Evolutionary conservation across 495 filamentous ascomycete genomes (phyloP), one percentile per base, ranked within the genome.

Genomic region (Penicillium maclennaniae): DNA sequence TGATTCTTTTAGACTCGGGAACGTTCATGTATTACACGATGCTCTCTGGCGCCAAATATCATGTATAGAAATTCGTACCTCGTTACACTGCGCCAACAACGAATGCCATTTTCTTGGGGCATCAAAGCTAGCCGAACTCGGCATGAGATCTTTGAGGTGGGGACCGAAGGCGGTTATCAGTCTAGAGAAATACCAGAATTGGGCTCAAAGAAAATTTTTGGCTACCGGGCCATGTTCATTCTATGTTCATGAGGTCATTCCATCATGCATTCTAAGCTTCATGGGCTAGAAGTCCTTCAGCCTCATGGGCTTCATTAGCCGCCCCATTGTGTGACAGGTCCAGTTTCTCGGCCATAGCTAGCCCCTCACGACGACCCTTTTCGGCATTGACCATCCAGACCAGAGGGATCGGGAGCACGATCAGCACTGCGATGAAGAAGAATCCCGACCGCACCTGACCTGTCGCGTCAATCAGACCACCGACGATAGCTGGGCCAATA

Each of bases 401-500:
- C 17, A 95, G 63, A 6, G 88, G 87, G 19, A 87, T 86, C 0
- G 91, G 89, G 0, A 92, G 51, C 7, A 86, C 79, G 9, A 96
- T 83, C 41, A 96, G 63, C 1, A 82, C 80, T 0, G 87, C 89
- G 31, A 96, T 75, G 62, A 96, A 92, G 82, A 89, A 91, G 61
- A 96, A 96, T 4, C 89, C 89, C 43, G 87, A 86, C 39, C 91
- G 77, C 49, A 96, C 92, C 55, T 88, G 84, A 0, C 91, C 90
- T 3, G 85, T 87, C 17, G 75, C 81, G 56, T 95, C 90, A 16
- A 90, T 89, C 19, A 96, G 87, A 8, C 83, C 75, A 0, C 91
- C 91, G 0, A 96, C 91, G 51, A 96, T 87, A 0, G 89, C 86
- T 10, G 91, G 91, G 0, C 91, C 91, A 56, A 96, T 91, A 26